These are phyloP conservation scores for Cymbopogon citratus DNA, from an alignment of 176 grass and related monocot species.

Conservation along the genomic window DNA sequence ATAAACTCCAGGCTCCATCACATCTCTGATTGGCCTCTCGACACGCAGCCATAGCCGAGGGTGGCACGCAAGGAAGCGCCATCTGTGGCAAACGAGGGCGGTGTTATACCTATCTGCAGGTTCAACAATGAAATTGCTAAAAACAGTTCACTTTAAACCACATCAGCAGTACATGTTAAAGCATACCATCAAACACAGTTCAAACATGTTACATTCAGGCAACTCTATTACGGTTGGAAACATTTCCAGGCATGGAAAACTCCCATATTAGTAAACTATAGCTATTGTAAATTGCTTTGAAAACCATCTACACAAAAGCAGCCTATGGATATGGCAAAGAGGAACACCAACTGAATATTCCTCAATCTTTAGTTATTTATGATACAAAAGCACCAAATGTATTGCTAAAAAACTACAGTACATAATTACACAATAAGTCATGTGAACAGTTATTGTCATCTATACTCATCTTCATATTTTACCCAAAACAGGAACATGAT, in stretches of 20 bases:
- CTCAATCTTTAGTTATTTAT: neutral
- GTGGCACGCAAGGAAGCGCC: slow-evolving; percentile 82
- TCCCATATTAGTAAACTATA: neutral
- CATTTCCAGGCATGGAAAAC: neutral
- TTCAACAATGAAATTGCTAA: slow-evolving; percentile 76
- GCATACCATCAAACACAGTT: neutral
- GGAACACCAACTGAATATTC: neutral
- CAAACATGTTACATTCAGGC: neutral
- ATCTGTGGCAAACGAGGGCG: slow-evolving; percentile 99
- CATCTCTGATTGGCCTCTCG: slow-evolving; percentile 67
- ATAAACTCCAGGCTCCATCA: slow-evolving; percentile 73
- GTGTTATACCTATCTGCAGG: slow-evolving; percentile 99
- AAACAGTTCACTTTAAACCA: slow-evolving; percentile 41
- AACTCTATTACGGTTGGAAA: neutral
- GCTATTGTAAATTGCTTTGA: neutral
- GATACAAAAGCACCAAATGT: too few relatives aligned
- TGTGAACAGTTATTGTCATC: neutral
- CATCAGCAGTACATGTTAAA: slow-evolving; percentile 17
- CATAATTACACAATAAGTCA: too few relatives aligned
- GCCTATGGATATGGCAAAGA: neutral
- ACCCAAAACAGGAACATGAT: neutral
- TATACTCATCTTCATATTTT: neutral
- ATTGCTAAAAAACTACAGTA: too few relatives aligned
- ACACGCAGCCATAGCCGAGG: slow-evolving; percentile 89
- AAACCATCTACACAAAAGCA: neutral